phyloP scores from a whole-genome alignment of 768 basidiomycete species.

The Clathrus columnatus region DNA sequence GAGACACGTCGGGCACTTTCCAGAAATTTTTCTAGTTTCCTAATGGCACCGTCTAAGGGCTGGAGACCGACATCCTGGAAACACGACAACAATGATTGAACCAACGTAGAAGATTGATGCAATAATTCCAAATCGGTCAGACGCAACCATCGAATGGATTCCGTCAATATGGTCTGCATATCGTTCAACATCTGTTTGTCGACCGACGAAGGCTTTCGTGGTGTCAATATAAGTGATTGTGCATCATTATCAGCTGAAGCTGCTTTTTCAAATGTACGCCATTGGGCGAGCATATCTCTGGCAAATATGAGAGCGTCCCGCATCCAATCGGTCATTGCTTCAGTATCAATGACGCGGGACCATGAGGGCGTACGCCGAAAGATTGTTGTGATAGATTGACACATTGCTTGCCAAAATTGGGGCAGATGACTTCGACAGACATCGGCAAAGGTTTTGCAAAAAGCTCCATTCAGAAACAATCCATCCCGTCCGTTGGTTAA shows the following conservation, averaged over 20 bases:
- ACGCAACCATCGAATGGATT: conserved; percentile 81
- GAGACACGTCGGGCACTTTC: conserved; percentile 41
- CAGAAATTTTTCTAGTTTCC: conserved; percentile 59
- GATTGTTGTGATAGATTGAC: conserved; percentile 67
- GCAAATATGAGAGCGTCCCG: conserved; percentile 94
- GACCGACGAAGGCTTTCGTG: conserved; percentile 43
- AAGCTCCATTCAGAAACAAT: conserved; percentile 48
- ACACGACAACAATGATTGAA: conserved; percentile 69
- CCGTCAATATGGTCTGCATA: conserved; percentile 69
- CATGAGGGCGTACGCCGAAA: conserved; percentile 79
- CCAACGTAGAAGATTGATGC: conserved; percentile 77
- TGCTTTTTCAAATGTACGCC: conserved; percentile 70
- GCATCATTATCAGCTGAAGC: conserved; percentile 30
- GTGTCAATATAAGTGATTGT: conserved; percentile 14
- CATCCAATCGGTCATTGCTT: conserved; percentile 95
- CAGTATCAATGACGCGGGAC: conserved; percentile 70
- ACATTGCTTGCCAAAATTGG: conserved; percentile 78
- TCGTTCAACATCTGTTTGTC: conserved; percentile 70
- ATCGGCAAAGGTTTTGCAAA: conserved; percentile 37
- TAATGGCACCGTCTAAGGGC: conserved; percentile 48
- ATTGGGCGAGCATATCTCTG: conserved; percentile 72
- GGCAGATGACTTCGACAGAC: conserved; percentile 46
- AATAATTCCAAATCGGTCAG: conserved; percentile 88
- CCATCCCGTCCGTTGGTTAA: conserved; percentile 70
- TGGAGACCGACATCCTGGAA: conserved; percentile 55